Base-by-base conservation (phyloP, 768 basidiomycete species). In the Collybia nuda region DNA sequence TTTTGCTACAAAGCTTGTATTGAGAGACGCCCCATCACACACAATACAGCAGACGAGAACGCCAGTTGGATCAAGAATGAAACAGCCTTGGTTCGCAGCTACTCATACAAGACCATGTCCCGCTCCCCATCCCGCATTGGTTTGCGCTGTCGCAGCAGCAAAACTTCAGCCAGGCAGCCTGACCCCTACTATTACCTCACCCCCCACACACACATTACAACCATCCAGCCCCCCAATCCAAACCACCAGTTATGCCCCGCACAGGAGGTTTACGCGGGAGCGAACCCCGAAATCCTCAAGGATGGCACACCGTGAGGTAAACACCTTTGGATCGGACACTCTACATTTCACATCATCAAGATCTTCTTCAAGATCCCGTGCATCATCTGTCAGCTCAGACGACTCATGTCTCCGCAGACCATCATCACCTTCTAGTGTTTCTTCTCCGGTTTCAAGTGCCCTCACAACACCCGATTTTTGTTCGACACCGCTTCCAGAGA, bases 41-140 rank as follows among this genome's bases (percentile, higher is more conserved):
- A 14, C 19, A 12, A 19, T 8, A 17, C 49, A 26, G 5, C 28
- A 11, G 11, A 28, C 28, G n/a, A n/a, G n/a, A n/a, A n/a, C n/a
- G n/a, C n/a, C n/a, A n/a, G n/a, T n/a, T n/a, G n/a, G n/a, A n/a
- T n/a, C n/a, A n/a, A n/a, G n/a, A n/a, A n/a, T n/a, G n/a, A n/a
- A n/a, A n/a, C n/a, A n/a, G 1, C 35, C 44, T 11, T 59, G 57
- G 57, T 44, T 42, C 36, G 28, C 44, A 1, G 44, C 18, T 15
- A 52, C 40, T 18, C 14, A 42, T 21, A 53, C 56, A 1, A 28
- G 28, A 35, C 23, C 49, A 3, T 24, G 22, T 1, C 24, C 51
- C 17, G 54, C 57, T 17, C 57, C 57, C 12, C 57, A 39, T 8
- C 52, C 50, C 12, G 52, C 50, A 3, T 28, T 51, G 70, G 56